Evolutionary conservation across 352 stramenopile species (phyloP).

Genomic region (Blastocystis sp.): DNA sequence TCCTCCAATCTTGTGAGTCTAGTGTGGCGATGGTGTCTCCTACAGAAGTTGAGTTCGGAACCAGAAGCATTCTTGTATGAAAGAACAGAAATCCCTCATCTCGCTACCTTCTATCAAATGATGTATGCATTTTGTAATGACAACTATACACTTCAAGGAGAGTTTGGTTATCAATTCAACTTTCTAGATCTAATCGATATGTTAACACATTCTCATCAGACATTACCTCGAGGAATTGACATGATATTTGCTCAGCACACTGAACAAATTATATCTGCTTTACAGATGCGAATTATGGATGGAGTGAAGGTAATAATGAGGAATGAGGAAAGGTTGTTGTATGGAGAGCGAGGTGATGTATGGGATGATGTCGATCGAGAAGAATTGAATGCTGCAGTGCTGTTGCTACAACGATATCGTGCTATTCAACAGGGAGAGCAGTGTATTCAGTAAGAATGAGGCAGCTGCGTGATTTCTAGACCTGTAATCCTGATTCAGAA

Average conservation of each 20-base stretch:
- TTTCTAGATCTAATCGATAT: conserved; percentile 35
- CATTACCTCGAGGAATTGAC: background rate
- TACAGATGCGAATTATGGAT: background rate
- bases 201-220: background rate
- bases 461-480: background rate
- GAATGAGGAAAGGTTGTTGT: background rate
- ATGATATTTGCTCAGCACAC: background rate
- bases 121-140: conserved; percentile 15
- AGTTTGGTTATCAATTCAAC: conserved; percentile 1
- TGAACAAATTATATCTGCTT: background rate
- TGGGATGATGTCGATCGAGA: background rate
- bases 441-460: background rate
- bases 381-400: background rate
- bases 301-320: background rate
- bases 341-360: background rate
- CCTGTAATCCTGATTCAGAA: background rate
- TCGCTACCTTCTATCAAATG: conserved; percentile 2
- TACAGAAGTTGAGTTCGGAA: background rate
- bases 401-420: background rate
- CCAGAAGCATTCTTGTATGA: background rate
- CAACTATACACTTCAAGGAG: background rate
- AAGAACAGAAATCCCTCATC: background rate
- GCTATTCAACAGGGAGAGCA: background rate
- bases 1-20: no score
- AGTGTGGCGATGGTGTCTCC: background rate